Evolutionary conservation across 108 stramenopile genomes (phyloP), one percentile per base, ranked within the genome.

Genomic region (Skeletonema marinoi): DNA sequence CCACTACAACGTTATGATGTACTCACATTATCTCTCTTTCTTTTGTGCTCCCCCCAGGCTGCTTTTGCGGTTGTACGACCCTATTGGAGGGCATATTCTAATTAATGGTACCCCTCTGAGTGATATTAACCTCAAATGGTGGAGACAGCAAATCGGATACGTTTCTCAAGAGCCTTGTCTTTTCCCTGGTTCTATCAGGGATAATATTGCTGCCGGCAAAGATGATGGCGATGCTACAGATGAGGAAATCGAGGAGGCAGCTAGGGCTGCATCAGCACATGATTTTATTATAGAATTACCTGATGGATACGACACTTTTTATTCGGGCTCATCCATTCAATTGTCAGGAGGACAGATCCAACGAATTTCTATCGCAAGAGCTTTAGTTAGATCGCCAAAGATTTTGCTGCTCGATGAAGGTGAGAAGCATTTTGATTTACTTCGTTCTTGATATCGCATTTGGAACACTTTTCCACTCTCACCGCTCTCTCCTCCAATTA

Each of bases 301-400:
- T 8, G 88, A 93, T 21, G 82, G 84, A 32, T 96, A 91, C 70
- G 79, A 83, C 61, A 88, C 87, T 3, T 75, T 78, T 56, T 81
- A 77, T 50, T 68, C 71, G 2, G 84, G 78, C 11, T 36, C 75
- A 42, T 19, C 41, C 51, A 76, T 87, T 56, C 85, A 85, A 68
- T 77, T 96, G 3, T 78, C 73, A 30, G 95, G 95, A 9, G 95
- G 95, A 0, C 95, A 96, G 75, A 90, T 90, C 67, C 95, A 96
- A 76, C 80, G 95, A 19, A 93, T 98, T 63, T 93, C 93, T 25
- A 98, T 98, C 77, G 91, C 91, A 13, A 68, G 91, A 48, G 90
- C 90, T 10, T 63, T 96, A 35, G 65, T 91, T 11, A 70, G 85
- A 32, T 85, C 88, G 17, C 90, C 90, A 11, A 84, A 84, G 66